A percentile compares a stretch with the other conserved stretches of the same genome.
phyloP scores from a whole-genome alignment of 2,329 filamentous ascomycete genomes.

The Penicillium sp. region DNA sequence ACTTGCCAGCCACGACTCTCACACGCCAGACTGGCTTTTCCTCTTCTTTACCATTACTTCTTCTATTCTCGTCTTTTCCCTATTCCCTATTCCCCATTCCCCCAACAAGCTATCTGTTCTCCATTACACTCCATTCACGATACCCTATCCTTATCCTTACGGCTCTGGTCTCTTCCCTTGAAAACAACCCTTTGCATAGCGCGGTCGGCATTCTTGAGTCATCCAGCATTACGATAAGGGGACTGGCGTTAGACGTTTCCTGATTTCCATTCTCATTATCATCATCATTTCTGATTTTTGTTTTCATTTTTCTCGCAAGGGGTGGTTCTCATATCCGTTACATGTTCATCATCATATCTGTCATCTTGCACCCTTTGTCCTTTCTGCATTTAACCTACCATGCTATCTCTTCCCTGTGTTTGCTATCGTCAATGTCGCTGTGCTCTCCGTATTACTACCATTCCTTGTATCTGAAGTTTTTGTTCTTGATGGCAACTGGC shows the following conservation, averaged over 20 bases:
- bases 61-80: conserved; percentile 24
- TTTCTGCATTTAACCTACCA: conserved; percentile 18
- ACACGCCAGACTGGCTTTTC: conserved; percentile 6
- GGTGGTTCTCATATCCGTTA: not conserved
- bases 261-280: conserved; percentile 26
- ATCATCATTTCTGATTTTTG: not conserved
- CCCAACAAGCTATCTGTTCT: conserved; percentile 15
- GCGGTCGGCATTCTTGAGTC: conserved; percentile 44
- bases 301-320: not conserved
- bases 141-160: conserved; percentile 47
- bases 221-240: conserved; percentile 42
- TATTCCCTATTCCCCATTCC: conserved; percentile 25
- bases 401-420: not conserved
- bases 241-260: conserved; percentile 40
- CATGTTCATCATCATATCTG: not conserved
- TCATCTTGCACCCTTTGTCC: conserved; percentile 1
- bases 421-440: conserved; percentile 16
- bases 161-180: conserved; percentile 35
- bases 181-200: conserved; percentile 47
- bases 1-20: not conserved
- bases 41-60: conserved; percentile 14
- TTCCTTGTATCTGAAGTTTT: conserved; percentile 14
- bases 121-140: conserved; percentile 40
- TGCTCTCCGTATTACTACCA: conserved; percentile 9
- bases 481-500: conserved; percentile 3